Base-by-base conservation (phyloP, 2,329 filamentous ascomycete genomes). In the Colletotrichum aenigma region DNA sequence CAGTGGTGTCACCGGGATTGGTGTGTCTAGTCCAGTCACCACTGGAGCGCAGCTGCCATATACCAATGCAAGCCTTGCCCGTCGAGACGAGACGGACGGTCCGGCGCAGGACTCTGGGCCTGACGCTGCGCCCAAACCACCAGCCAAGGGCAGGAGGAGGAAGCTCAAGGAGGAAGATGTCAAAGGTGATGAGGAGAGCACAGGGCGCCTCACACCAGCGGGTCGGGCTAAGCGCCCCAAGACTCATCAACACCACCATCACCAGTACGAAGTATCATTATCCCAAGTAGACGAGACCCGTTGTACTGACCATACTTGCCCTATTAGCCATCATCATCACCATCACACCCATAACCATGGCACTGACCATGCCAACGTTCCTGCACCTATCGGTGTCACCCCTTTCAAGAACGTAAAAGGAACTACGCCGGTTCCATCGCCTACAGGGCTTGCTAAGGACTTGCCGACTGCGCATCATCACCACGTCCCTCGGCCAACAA, bases 141-240 rank as follows among this genome's bases (percentile, higher is more conserved):
- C 83, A 12, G 48, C 69, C 3, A 88, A 90, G 60, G 89, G 88
- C 56, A 92, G 92, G 81, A 89, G 93, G 73, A 89, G 94, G 76
- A 95, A 95, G 83, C 87, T 93, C 3, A 95, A 95, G 81, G 94
- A 98, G 69, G 95, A 97, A 60, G 94, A 95, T 5, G 83, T 83
- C 34, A 91, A 90, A 77, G 88, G 88, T 36, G 95, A 92, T 76
- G 95, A 97, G 74, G 92, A 91, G 73, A 91, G 88, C 73, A 90
- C 89, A 38, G 93, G 92, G 30, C 88, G 92, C 78, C 87, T 87
- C 15, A 93, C 93, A 3, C 92, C 93, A 2, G 88, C 88, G 64
- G 87, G 88, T 58, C 90, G 90, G 74, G 84, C 88, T 71, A 94
- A 96, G 81, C 92, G 93, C 76, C 83, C 90, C 71, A 96, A 97